Base-by-base conservation (phyloP, 345 rosid species). In the Ricinus communis region DNA sequence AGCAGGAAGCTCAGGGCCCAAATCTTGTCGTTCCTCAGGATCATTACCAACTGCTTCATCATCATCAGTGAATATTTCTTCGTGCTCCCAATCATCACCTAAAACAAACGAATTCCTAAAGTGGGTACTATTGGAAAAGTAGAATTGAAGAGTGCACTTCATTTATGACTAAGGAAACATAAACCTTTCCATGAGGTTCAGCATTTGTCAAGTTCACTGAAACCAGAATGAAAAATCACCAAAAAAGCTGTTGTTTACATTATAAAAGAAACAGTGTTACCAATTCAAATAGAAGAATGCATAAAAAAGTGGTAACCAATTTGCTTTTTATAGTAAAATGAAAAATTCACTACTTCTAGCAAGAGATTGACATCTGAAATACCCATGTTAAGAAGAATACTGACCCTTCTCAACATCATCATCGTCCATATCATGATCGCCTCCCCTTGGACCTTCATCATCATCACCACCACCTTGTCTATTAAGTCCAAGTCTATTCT, bases 31-130 rank as follows among this genome's bases (percentile, higher is more conserved):
- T 71, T 92, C 97, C 81, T 89, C 96, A 12, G 91, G 96, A 78
- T 90, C 93, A 81, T 79, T 90, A 62, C 89, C 99, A 62, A 92
- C 97, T 56, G 97, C 94, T 83, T 95, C 99, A 76, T 95, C 99
- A 83, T 95, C 98, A 85, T 95, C 99, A 1, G 97, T 95, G 82
- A 95, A 92, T 71, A 90, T 92, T 62, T 95, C 99, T 79, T 95
- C 99, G 70, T 95, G 99, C 84, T 95, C 99, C 97, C 99, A 92
- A 69, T 95, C 99, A 85, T 90, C 99, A 69, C 99, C 99, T 92
- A 74, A 40, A 56, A 68, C 51, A 52, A 74, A 58, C 22, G 67
- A 58, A 1, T 52, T 7, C 8, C 27, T 36, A 45, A 51, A 53
- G 27, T n/a, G 5, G 33, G 43, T 50, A 33, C 31, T 10, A 27